Base-by-base conservation (phyloP, 2,329 filamentous ascomycete species). In the Fusarium abutilonis region DNA sequence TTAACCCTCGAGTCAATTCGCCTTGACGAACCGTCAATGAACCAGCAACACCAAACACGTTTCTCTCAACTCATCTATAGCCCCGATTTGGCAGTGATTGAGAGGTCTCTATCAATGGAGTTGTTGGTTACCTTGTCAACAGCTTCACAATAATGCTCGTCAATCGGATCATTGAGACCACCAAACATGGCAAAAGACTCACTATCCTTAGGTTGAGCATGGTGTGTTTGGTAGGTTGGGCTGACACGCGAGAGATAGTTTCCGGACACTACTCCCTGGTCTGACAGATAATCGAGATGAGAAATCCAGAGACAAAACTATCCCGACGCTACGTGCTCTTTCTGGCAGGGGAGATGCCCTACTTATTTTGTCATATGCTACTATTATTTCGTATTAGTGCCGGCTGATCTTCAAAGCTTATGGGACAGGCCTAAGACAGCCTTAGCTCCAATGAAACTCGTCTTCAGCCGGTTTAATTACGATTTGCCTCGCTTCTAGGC, bases 401-500 rank as follows among this genome's bases (percentile, higher is more conserved):
- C 11, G 5, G 9, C 3, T 32, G 26, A 32, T 32, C 23, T 11
- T 40, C 5, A 28, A 28, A 2, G 10, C 15, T 21, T 35, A 11
- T 9, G 19, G 17, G 11, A 14, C 32, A 23, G 21, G 19, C 10
- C 35, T 35, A 31, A 31, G 15, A 11, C 17, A 40, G 28, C 35
- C 32, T 44, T 45, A 59, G 9, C 9, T 10, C 41, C 36, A 34
- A 31, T 39, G 26, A 52, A 40, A 21, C 34, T 36, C 38, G 45
- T n/a, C 9, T 50, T 56, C 32, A 34, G 1, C 15, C 23, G 49
- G 31, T 60, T 60, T 60, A 35, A 60, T 60, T 60, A 29, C 42
- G 56, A 60, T 60, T 55, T 60, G 34, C 55, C 48, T 60, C 55
- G 51, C 17, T 19, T 32, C 23, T 41, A 19, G 19, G 19, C 19